phyloP scores from a whole-genome alignment of 2,329 filamentous ascomycete species.

The Fusarium armeniacum region DNA sequence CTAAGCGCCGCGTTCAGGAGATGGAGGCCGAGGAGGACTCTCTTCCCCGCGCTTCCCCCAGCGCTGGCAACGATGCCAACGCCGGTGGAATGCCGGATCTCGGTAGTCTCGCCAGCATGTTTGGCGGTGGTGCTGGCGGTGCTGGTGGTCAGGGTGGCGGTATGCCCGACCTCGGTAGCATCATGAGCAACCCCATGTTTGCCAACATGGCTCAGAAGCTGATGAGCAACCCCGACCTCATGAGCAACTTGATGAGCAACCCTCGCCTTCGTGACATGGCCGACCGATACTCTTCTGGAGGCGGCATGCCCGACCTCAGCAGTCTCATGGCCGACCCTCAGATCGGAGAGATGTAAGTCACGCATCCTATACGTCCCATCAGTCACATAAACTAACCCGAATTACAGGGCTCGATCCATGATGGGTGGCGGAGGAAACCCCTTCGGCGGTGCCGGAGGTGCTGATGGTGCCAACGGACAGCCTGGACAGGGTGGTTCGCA shows the following conservation, averaged over 20 bases:
- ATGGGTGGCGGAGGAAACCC: slow-evolving; percentile 56
- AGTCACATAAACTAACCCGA: slow-evolving; percentile 7
- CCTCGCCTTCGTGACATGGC: slow-evolving; percentile 90
- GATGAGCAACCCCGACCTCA: slow-evolving; percentile 95
- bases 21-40: slow-evolving; percentile 67
- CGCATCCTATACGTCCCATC: background rate
- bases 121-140: slow-evolving; percentile 70
- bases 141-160: slow-evolving; percentile 76
- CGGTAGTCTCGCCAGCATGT: slow-evolving; percentile 78
- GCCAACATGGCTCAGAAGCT: slow-evolving; percentile 95
- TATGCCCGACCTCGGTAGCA: slow-evolving; percentile 87
- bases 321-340: slow-evolving; percentile 91
- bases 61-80: slow-evolving; percentile 66
- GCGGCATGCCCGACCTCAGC: slow-evolving; percentile 90
- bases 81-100: slow-evolving; percentile 74
- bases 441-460: slow-evolving; percentile 48
- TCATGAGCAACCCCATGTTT: slow-evolving; percentile 99
- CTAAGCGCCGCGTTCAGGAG: slow-evolving; percentile 87
- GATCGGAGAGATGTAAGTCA: slow-evolving; percentile 90
- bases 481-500: slow-evolving; percentile 46
- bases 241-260: slow-evolving; percentile 95
- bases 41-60: slow-evolving; percentile 63
- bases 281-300: slow-evolving; percentile 79
- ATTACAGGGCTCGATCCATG: slow-evolving; percentile 61
- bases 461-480: slow-evolving; percentile 21